phyloP scores from a whole-genome alignment of 2,329 filamentous ascomycete genomes.

The Aureobasidium zeae region DNA sequence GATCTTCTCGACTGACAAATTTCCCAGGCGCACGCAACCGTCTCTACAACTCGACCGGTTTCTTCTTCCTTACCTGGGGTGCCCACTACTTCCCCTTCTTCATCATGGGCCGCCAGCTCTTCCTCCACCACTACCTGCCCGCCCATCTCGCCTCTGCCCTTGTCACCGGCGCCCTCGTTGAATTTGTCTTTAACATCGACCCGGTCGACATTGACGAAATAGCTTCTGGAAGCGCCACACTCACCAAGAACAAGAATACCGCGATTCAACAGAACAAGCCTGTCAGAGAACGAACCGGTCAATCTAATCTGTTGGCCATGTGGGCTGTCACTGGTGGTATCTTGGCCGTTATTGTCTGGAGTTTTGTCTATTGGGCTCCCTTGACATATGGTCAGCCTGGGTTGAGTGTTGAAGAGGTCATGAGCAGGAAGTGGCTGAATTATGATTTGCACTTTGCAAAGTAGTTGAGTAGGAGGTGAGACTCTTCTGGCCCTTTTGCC shows the following conservation, averaged over 20 bases:
- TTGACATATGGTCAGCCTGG: slow-evolving; percentile 93
- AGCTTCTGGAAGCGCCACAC: slow-evolving; percentile 31
- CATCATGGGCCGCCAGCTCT: slow-evolving; percentile 95
- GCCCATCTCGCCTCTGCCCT: slow-evolving; percentile 85
- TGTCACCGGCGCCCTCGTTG: slow-evolving; percentile 81
- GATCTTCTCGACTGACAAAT: slow-evolving; percentile 26
- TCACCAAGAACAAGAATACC: slow-evolving; percentile 25
- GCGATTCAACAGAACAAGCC: slow-evolving; percentile 53
- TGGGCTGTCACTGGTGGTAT: slow-evolving; percentile 74
- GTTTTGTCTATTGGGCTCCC: slow-evolving; percentile 90
- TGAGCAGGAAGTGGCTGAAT: slow-evolving; percentile 84
- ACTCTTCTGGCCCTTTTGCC: background rate
- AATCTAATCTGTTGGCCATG: slow-evolving; percentile 63
- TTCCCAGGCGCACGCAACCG: slow-evolving; percentile 71
- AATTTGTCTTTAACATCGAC: slow-evolving; percentile 93
- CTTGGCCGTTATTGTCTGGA: slow-evolving; percentile 56
- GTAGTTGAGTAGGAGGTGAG: slow-evolving; percentile 39
- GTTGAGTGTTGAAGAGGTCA: slow-evolving; percentile 66
- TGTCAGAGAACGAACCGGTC: slow-evolving; percentile 71
- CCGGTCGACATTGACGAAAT: slow-evolving; percentile 52
- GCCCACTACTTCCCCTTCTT: slow-evolving; percentile 97
- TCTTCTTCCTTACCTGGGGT: slow-evolving; percentile 97
- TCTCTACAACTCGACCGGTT: slow-evolving; percentile 95
- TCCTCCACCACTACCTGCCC: slow-evolving; percentile 95
- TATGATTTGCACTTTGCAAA: slow-evolving; percentile 99